Percentiles rank a stretch among this genome's conserved stretches.
Conservation (phyloP, 225 moss, liverwort and hornwort species). For the Anthoceros angustus region DNA sequence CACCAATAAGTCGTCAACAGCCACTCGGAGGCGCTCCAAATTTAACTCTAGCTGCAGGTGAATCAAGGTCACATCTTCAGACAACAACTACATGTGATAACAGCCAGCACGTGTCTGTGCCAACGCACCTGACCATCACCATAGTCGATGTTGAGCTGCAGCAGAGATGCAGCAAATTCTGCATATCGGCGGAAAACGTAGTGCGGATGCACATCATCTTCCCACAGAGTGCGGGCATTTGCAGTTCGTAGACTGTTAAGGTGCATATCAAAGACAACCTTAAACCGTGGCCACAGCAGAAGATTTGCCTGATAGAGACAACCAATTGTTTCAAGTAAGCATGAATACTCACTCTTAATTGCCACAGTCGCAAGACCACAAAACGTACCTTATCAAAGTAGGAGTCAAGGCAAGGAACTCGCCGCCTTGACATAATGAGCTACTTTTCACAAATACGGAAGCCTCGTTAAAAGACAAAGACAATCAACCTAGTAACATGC, state of each 20-base stretch:
- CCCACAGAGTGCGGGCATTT: slow-evolving; percentile 84
- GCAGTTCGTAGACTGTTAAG: slow-evolving; percentile 80
- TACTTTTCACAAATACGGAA: slow-evolving; percentile 15
- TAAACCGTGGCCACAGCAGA: slow-evolving; percentile 94
- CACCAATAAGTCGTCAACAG: slow-evolving; percentile 89
- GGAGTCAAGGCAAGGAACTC: slow-evolving; percentile 88
- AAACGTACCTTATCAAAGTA: slow-evolving; percentile 87
- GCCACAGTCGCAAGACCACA: not conserved
- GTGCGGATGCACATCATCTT: slow-evolving; percentile 96
- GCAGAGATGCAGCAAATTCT: slow-evolving; percentile 92
- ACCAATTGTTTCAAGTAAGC: not conserved
- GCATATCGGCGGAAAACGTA: slow-evolving; percentile 96
- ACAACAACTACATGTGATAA: not conserved
- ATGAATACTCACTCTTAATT: not conserved
- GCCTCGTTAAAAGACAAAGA: not conserved
- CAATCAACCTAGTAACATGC: not conserved
- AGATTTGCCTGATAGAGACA: slow-evolving; percentile 55
- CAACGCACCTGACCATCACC: slow-evolving; percentile 84
- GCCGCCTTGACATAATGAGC: slow-evolving; percentile 98
- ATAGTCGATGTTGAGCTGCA: slow-evolving; percentile 85
- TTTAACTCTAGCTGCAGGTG: slow-evolving; percentile 81
- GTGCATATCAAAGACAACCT: slow-evolving; percentile 98
- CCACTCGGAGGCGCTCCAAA: slow-evolving; percentile 86
- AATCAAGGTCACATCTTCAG: not conserved
- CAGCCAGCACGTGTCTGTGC: not conserved